Base-by-base conservation (phyloP, 1,284 basidiomycete genomes). In the Schizophyllum amplum region DNA sequence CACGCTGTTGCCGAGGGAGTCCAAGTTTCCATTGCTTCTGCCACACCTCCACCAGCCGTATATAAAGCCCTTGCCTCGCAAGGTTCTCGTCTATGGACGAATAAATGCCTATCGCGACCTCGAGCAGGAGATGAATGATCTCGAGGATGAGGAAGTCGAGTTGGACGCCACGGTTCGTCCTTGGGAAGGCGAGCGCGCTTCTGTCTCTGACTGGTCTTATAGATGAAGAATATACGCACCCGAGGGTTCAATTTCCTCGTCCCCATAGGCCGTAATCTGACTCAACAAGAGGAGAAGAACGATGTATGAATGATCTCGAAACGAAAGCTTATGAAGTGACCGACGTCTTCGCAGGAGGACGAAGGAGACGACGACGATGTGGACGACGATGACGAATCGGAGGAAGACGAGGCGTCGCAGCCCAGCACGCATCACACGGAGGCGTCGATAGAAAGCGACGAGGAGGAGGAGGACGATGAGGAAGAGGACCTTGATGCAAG, bases 91-190 rank as follows among this genome's bases (percentile, higher is more conserved):
- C 4, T 77, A 81, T 61, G 78, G 76, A 1, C 75, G 80, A 46
- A 68, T 90, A 60, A 83, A 83, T 62, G 75, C 78, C 25, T 72
- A 79, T 51, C 80, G 88, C 27, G 86, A 92, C 67, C 71, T 91
- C 47, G 81, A 83, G 63, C 81, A 82, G 56, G 91, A 94, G 67
- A 86, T 90, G 75, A 90, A 90, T 46, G 90, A 92, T 60, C 72
- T 94, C 59, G 92, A 87, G 62, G 90, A 92, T 59, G 89, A 92
- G 67, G 92, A 94, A 67, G 82, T 80, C 52, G 87, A 90, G 62
- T 67, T 91, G 11, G 87, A 90, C 56, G 84, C 87, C 53, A 73
- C 83, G 63, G 89, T 87, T 65, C 61, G 80, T 71, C 23, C 3
- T 17, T 2, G 4, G 13, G 17, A 13, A 13, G 33, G 17, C 33